phyloP scores from a whole-genome alignment of 2,329 filamentous ascomycete species.

The Cytospora piceicola region DNA sequence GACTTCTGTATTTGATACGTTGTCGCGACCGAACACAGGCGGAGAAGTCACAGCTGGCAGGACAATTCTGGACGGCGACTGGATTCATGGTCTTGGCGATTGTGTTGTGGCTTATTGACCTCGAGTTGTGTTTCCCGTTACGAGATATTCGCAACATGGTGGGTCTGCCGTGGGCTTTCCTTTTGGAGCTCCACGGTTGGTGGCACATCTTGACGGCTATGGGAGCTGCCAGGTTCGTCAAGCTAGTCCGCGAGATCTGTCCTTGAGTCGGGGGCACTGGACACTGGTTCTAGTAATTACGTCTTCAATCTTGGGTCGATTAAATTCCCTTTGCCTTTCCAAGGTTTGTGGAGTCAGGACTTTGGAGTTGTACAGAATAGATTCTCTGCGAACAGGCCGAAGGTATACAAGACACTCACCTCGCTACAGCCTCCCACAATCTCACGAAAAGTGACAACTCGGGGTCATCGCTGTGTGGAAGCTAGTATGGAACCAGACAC shows the following conservation, averaged over 20 bases:
- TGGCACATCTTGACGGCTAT: conserved; percentile 66
- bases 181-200: conserved; percentile 65
- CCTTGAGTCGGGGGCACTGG: conserved; percentile 20
- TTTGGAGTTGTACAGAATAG: too few species aligned
- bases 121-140: conserved; percentile 54
- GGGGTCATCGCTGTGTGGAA: too few species aligned
- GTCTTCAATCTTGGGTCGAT: too few species aligned
- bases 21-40: conserved; percentile 37
- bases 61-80: conserved; percentile 38
- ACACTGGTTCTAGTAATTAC: too few species aligned
- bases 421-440: too few species aligned
- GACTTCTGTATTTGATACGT: conserved; percentile 43
- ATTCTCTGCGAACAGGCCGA: too few species aligned
- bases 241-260: conserved; percentile 39
- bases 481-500: too few species aligned
- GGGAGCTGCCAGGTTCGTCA: conserved; percentile 51
- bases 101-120: conserved; percentile 61
- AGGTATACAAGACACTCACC: too few species aligned
- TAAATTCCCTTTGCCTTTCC: too few species aligned
- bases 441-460: too few species aligned
- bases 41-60: conserved; percentile 35
- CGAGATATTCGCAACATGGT: conserved; percentile 48
- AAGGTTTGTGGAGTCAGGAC: too few species aligned
- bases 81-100: conserved; percentile 50
- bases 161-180: conserved; percentile 58